Percentiles rank a stretch among this genome's conserved stretches.
These are phyloP conservation scores for Backusella westeae DNA, from an alignment of 192 early-diverging fungal species.

Conservation along the genomic window DNA sequence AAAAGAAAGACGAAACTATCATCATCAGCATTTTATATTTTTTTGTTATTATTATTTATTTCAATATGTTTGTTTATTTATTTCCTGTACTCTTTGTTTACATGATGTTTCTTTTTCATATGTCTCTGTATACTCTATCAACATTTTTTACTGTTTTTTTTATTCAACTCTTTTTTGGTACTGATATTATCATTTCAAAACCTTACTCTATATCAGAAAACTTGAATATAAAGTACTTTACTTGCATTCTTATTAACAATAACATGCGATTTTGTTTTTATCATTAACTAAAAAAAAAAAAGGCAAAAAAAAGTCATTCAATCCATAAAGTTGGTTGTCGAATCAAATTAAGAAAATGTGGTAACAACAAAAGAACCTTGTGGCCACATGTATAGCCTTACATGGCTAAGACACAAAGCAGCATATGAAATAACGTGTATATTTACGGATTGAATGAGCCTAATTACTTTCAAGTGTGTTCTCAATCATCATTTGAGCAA, in stretches of 20 bases:
- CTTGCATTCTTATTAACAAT: background rate
- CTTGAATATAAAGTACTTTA: background rate
- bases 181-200: background rate
- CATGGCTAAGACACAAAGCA: background rate
- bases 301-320: background rate
- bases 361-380: background rate
- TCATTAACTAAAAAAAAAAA: background rate
- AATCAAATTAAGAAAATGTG: background rate
- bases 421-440: background rate
- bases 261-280: background rate
- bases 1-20: background rate
- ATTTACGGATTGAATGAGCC: background rate
- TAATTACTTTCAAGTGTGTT: background rate
- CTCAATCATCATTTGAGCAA: background rate
- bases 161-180: background rate
- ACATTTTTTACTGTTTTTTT: background rate
- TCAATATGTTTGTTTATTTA: background rate
- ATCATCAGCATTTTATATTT: background rate
- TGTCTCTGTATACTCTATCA: background rate
- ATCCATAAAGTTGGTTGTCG: background rate
- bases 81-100: background rate
- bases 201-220: background rate
- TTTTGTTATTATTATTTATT: background rate
- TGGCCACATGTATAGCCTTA: background rate
- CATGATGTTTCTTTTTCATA: background rate